Evolutionary conservation across 768 basidiomycete genomes (phyloP), one percentile per base, ranked within the genome.

Genomic region (Gyrodon lividus): DNA sequence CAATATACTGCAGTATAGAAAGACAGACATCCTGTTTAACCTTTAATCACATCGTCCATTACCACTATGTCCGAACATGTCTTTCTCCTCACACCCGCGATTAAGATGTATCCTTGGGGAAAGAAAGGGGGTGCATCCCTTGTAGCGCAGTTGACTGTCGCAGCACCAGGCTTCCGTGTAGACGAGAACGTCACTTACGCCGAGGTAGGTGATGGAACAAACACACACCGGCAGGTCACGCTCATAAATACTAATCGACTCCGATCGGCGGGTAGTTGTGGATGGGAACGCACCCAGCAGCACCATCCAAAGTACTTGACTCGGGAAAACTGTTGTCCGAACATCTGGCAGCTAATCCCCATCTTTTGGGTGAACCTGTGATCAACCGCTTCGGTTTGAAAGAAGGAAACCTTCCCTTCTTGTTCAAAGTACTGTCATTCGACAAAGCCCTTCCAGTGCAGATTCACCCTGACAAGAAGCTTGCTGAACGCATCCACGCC

Each of bases 241-340:
- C 28, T 31, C 19, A 23, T 37, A n/a, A n/a, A n/a, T n/a, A n/a
- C n/a, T 4, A 37, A 4, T 0, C 17, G n/a, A 37, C 35, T n/a
- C 13, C 5, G 13, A 31, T 10, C n/a, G 35, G 7, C 35, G 35
- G 17, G 16, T 58, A 82, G 79, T 67, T 82, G n/a, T 83, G 81
- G 81, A 81, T 83, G 78, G 81, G 81, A 26, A 82, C 81, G 1
- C 81, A 83, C 57, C 72, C 75, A 1, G 75, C 73, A 20, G 70
- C 77, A 24, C 80, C 81, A 1, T 76, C 78, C 6, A 13, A 35
- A 41, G 51, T 52, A 44, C 55, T 43, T 58, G 71, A 30, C 64
- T 72, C 52, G 43, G 57, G 24, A 45, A 62, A 23, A 48, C 67
- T 7, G 37, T 37, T 52, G 54, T 7, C 61, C 34, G 38, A 66